Evolutionary conservation across 805 yeast species (phyloP), one percentile per base, ranked within the genome.

Genomic region (Candida jianshihensis): DNA sequence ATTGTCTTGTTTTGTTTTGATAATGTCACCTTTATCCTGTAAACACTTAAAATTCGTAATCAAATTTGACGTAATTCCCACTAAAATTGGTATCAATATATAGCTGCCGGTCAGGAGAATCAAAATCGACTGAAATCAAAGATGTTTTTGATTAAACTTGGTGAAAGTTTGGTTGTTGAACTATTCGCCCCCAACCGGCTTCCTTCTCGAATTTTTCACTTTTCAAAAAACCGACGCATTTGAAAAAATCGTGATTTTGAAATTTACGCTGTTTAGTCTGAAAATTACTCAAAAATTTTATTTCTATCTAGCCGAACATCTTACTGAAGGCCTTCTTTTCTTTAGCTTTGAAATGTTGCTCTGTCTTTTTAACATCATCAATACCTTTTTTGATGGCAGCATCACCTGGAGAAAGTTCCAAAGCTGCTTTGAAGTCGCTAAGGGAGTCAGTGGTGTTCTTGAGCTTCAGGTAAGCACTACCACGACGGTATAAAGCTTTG

Each of bases 401-500:
- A 52, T 89, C 97, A 17, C 65, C 63, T 24, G 92, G 94, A 24
- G 80, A 73, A 27, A 72, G 59, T 38, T 66, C 60, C 19, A 75
- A 59, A 0, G 97, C 96, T 41, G 68, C 64, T 45, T 77, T 73
- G 39, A 88, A 70, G 42, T 80, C 81, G 11, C 57, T 60, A 34
- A 81, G 63, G 0, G 96, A 95, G 39, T 66, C 71, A 21, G 81
- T 90, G 36, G 77, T 80, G 52, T 84, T 79, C 52, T 81, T 81
- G 17, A 69, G 63, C 8, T 71, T 60, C 41, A 75, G 59, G 50
- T 77, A 71, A 2, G 92, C 96, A 53, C 72, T 64, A 26, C 94
- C 96, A 58, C 90, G 78, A 57, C 97, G 79, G 66, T 79, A 89
- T 30, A 75, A 63, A 0, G 96, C 97, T 65, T 89, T 89, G 14